phyloP scores from a whole-genome alignment of 129 eudicot species.

The Deinandra increscens region DNA sequence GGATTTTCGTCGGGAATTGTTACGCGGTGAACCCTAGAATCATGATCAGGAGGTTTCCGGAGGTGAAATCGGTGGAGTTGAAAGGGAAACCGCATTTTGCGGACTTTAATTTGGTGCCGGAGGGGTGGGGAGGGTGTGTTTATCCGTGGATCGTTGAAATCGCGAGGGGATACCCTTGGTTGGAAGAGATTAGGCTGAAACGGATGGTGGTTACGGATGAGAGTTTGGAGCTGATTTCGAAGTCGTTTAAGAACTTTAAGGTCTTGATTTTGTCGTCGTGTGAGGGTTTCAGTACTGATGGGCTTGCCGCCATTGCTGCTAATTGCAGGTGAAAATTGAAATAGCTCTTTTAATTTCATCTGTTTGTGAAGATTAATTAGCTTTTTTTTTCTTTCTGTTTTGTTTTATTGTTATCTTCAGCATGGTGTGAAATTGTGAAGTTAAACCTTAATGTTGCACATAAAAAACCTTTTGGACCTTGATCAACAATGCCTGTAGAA shows the following conservation, averaged over 20 bases:
- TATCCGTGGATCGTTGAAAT: constrained; percentile 66
- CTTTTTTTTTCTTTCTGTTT: neutral
- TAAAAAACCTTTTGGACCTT: too few species aligned
- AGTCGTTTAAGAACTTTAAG: constrained; percentile 61
- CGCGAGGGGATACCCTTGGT: constrained; percentile 57
- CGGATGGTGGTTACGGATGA: constrained; percentile 90
- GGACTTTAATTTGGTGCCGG: constrained; percentile 87
- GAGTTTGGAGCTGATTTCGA: constrained; percentile 62
- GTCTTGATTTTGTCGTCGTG: constrained; percentile 74
- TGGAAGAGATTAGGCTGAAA: constrained; percentile 83
- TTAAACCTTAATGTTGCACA: neutral
- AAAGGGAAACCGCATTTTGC: constrained; percentile 98
- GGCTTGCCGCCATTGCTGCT: constrained; percentile 89
- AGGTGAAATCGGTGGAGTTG: constrained; percentile 61
- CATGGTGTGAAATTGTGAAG: neutral
- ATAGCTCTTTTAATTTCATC: neutral
- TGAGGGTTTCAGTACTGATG: constrained; percentile 87
- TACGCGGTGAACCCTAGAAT: constrained; percentile 68
- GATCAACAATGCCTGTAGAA: neutral
- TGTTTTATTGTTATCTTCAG: constrained; percentile 1
- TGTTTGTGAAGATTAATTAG: neutral
- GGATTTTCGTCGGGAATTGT: constrained; percentile 79
- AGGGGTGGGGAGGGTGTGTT: constrained; percentile 84
- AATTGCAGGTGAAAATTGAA: constrained; percentile 89
- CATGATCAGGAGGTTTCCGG: constrained; percentile 71